Evolutionary conservation across 306 rosid species (phyloP).

Genomic region (Cucurbita pepo): DNA sequence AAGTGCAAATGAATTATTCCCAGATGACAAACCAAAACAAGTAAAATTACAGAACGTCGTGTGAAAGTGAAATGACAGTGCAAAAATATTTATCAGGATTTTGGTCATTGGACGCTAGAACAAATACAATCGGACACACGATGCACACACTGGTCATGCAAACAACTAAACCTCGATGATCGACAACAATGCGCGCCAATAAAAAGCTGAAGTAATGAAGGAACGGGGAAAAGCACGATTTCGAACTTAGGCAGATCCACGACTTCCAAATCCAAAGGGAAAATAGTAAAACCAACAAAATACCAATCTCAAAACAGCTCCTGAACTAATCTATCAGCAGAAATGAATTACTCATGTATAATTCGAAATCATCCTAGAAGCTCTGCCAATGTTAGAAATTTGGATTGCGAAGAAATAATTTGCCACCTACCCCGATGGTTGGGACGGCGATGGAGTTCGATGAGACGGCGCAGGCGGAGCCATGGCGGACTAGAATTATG

Average conservation of each 20-base stretch:
- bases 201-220: neutral
- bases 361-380: neutral
- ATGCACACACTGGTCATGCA: neutral
- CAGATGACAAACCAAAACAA: neutral
- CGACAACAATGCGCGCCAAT: neutral
- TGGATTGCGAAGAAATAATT: constrained; percentile 3
- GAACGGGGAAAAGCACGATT: neutral
- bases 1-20: neutral
- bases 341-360: neutral
- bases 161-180: neutral
- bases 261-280: neutral
- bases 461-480: constrained; percentile 78
- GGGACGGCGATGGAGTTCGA: constrained; percentile 91
- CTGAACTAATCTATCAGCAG: neutral
- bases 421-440: constrained; percentile 77
- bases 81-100: neutral
- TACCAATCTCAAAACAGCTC: neutral
- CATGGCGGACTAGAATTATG: constrained; percentile 33
- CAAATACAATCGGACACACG: neutral
- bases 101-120: neutral
- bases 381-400: neutral
- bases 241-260: neutral
- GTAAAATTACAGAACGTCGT: neutral
- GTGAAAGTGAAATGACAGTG: neutral
- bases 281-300: neutral